These are phyloP conservation scores for Crithidia fasciculata DNA, from an alignment of 208 protist species.

Conservation along the genomic window DNA sequence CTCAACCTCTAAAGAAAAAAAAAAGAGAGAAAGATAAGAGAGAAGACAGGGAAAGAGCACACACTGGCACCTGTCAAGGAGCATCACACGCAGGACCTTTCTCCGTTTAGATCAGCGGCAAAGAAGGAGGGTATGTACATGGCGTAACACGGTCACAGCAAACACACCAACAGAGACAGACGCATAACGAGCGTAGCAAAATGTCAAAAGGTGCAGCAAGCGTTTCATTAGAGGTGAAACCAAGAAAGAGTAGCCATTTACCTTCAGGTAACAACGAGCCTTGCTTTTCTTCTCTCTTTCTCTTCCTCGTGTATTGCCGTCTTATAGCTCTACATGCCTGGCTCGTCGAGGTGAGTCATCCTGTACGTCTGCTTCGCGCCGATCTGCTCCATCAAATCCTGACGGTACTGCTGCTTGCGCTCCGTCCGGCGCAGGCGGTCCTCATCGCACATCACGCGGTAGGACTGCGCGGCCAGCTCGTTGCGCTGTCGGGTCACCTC, in stretches of 20 bases:
- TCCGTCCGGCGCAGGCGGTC: conserved; percentile 53
- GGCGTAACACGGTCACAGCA: too few relatives aligned
- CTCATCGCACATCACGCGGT: conserved; percentile 64
- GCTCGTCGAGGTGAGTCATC: conserved; percentile 69
- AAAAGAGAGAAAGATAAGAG: conserved; percentile 1
- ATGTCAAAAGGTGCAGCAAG: too few relatives aligned
- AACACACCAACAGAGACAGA: background rate
- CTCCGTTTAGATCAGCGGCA: too few relatives aligned
- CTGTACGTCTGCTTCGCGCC: conserved; percentile 64
- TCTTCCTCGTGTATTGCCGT: background rate
- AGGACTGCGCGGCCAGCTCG: conserved; percentile 60
- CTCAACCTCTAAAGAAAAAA: background rate
- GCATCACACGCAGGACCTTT: too few relatives aligned
- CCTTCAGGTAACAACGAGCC: background rate
- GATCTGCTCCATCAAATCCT: conserved; percentile 85
- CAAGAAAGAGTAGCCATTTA: background rate
- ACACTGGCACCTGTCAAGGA: too few relatives aligned
- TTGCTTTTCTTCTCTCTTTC: background rate
- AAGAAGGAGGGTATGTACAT: too few relatives aligned
- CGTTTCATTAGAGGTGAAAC: too few relatives aligned
- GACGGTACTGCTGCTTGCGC: conserved; percentile 61
- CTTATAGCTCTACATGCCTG: conserved; percentile 18
- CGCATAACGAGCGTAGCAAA: too few relatives aligned
- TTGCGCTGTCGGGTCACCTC: conserved; percentile 69
- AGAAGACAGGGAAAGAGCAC: background rate